Evolutionary conservation across 2,329 filamentous ascomycete species (phyloP).

Genomic region (Podosphaera fusca): DNA sequence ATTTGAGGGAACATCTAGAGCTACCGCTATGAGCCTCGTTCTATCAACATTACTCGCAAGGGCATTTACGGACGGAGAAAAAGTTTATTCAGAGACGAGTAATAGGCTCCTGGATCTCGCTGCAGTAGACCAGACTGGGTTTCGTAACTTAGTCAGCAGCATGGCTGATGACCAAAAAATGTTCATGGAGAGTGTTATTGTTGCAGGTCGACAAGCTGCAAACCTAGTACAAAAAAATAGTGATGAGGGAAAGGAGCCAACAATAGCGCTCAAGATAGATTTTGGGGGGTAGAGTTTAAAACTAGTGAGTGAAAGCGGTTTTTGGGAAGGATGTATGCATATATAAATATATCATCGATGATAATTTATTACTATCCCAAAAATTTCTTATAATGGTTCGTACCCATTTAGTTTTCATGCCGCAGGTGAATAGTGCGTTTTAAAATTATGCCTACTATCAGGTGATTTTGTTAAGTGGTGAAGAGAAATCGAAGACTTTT

Average conservation of each 20-base stretch:
- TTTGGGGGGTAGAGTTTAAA: constrained; percentile 29
- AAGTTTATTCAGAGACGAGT: constrained; percentile 48
- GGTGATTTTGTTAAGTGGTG: too few species aligned
- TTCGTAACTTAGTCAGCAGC: constrained; percentile 48
- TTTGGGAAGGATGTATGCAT: not conserved
- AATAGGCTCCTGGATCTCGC: constrained; percentile 60
- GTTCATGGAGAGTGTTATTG: constrained; percentile 64
- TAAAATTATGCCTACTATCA: too few species aligned
- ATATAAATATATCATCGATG: not conserved
- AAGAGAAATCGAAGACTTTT: too few species aligned
- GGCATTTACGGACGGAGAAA: constrained; percentile 38
- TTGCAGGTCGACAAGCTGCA: constrained; percentile 29
- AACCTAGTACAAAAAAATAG: constrained; percentile 18
- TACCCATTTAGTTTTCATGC: not conserved
- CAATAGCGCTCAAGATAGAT: constrained; percentile 84
- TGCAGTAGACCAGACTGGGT: constrained; percentile 45
- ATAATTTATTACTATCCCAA: not conserved
- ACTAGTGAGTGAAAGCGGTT: not conserved
- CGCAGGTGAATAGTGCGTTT: not conserved
- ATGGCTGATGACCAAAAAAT: constrained; percentile 48
- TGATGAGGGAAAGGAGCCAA: constrained; percentile 38
- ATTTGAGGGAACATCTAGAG: constrained; percentile 22
- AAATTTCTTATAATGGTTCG: not conserved
- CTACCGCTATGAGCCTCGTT: constrained; percentile 49
- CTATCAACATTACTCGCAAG: constrained; percentile 55